Evolutionary conservation across 2,329 filamentous ascomycete genomes (phyloP), one percentile per base, ranked within the genome.

Genomic region (Podosphaera leucotricha): DNA sequence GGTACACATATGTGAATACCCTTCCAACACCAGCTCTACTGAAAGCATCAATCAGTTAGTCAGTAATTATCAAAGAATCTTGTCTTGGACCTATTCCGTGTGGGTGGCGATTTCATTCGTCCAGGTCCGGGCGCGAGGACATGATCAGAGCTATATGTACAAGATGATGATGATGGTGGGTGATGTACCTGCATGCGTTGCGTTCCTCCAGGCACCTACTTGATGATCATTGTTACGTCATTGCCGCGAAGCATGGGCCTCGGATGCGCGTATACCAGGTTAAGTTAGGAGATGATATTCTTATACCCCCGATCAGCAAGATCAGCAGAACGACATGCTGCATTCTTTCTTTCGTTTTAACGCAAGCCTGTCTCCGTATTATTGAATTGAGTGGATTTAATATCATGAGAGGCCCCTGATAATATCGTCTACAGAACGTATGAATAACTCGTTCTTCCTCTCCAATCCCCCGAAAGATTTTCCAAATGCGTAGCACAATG

Each of bases 401-500:
- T 15, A n/a, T 24, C 21, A 19, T 19, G 6, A 22, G 11, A 7
- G 7, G 21, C 38, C 36, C 19, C 36, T 38, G 8, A 7, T 19
- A n/a, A 18, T 38, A 19, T 19, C 13, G 16, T 24, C 18, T 21
- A 6, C 21, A 28, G 24, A 15, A 33, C 22, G 13, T 33, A 42
- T 30, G 22, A 42, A 30, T 22, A 30, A 28, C 11, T 19, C n/a
- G 10, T n/a, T 22, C 19, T 26, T 15, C 15, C n/a, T 41, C n/a
- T 15, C 13, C n/a, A 6, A 6, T 18, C 24, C 3, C 8, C 33
- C 7, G 24, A 18, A 28, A 42, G 18, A n/a, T 22, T n/a, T 33
- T 42, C 40, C 40, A 33, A 33, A 42, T 42, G 40, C 40, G 40
- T 42, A 42, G 40, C 24, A 42, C 40, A 19, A 42, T 42, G 40